phyloP scores from a whole-genome alignment of 495 filamentous ascomycete genomes.

The Hamigera avellanea region DNA sequence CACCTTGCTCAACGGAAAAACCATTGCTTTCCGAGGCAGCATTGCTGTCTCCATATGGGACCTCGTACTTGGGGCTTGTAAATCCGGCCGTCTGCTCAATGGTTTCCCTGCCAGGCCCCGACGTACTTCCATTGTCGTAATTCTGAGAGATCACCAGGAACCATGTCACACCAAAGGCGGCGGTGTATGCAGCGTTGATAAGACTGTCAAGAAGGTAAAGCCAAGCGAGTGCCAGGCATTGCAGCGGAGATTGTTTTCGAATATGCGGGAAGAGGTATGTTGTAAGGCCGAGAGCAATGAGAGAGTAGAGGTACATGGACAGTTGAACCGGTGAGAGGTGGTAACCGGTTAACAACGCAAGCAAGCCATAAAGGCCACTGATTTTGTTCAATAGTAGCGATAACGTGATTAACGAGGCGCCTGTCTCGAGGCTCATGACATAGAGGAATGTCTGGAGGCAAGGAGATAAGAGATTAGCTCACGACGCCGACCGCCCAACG shows the following conservation, averaged over 20 bases:
- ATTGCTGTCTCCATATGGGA: slow-evolving; percentile 20
- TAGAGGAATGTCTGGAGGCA: slow-evolving; percentile 62
- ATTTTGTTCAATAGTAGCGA: slow-evolving; percentile 78
- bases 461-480: background rate
- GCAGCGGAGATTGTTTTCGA: slow-evolving; percentile 53
- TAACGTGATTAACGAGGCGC: slow-evolving; percentile 68
- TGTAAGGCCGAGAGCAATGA: slow-evolving; percentile 49
- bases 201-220: slow-evolving; percentile 70
- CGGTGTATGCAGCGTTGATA: slow-evolving; percentile 67
- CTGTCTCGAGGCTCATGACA: slow-evolving; percentile 73
- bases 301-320: slow-evolving; percentile 77
- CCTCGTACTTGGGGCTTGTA: slow-evolving; percentile 53
- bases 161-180: slow-evolving; percentile 71
- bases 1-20: slow-evolving; percentile 1
- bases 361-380: slow-evolving; percentile 76
- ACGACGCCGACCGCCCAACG: background rate
- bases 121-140: slow-evolving; percentile 25
- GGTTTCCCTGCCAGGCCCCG: slow-evolving; percentile 33
- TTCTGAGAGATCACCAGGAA: slow-evolving; percentile 57
- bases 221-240: slow-evolving; percentile 60
- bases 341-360: slow-evolving; percentile 69
- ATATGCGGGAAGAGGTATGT: slow-evolving; percentile 57
- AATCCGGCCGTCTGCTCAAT: slow-evolving; percentile 60
- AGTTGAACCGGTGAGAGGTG: slow-evolving; percentile 57
- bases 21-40: slow-evolving; percentile 14